A percentile compares a stretch with the other conserved stretches of the same genome.
These are phyloP conservation scores for Kwoniella heveanensis DNA, from an alignment of 768 basidiomycete species.

Conservation along the genomic window DNA sequence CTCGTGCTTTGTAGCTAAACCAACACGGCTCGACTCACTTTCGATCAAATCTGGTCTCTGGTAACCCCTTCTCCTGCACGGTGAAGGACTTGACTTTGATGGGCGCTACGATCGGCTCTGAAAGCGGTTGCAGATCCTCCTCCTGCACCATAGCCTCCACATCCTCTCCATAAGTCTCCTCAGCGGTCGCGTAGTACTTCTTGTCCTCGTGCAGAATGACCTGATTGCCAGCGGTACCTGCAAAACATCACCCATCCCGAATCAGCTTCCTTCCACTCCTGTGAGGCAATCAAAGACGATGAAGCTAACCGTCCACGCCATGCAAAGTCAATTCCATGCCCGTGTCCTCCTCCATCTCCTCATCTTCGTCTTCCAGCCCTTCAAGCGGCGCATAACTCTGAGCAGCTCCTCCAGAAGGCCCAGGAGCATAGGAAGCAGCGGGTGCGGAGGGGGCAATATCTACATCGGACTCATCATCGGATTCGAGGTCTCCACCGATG, in stretches of 20 bases:
- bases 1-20: too few relatives aligned
- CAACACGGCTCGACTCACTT: too few relatives aligned
- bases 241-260: too few relatives aligned
- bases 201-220: conserved; percentile 91
- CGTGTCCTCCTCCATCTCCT: conserved; percentile 54
- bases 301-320: conserved; percentile 49
- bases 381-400: conserved; percentile 67
- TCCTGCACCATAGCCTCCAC: conserved; percentile 98
- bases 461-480: conserved; percentile 68
- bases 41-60: conserved; percentile 96
- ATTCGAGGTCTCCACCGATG: conserved; percentile 91
- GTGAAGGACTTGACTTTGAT: conserved; percentile 93
- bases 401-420: conserved; percentile 40
- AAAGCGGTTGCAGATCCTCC: conserved; percentile 92
- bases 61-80: conserved; percentile 92
- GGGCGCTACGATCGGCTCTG: conserved; percentile 93
- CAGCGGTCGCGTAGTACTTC: conserved; percentile 92
- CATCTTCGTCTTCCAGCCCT: conserved; percentile 72
- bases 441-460: conserved; percentile 55
- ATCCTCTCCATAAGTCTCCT: conserved; percentile 86
- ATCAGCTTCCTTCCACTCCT: conserved; percentile 7
- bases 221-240: conserved; percentile 52
- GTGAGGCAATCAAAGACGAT: neutral
- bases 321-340: conserved; percentile 50
- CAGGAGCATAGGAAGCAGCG: conserved; percentile 44